Percentiles rank a stretch among this genome's conserved stretches.
Conservation (phyloP, 2,329 filamentous ascomycete species). For the Penicillium griseofulvum region DNA sequence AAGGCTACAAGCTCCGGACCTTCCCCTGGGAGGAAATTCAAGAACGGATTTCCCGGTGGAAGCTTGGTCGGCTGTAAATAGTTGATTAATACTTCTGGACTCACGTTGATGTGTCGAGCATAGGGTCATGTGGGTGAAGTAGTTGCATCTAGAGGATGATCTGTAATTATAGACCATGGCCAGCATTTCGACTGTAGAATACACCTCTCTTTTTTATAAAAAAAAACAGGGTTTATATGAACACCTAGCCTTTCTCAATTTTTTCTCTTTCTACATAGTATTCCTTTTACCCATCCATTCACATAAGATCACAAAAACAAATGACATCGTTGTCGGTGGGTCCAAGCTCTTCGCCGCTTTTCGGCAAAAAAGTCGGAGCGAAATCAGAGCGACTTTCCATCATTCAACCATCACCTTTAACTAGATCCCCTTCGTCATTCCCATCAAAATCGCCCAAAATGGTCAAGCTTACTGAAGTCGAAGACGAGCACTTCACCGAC, state of each 20-base stretch:
- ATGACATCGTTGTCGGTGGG: slow-evolving; percentile 15
- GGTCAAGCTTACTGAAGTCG: slow-evolving; percentile 96
- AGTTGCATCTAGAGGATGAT: slow-evolving; percentile 6
- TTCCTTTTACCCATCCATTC: background rate
- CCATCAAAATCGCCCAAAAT: slow-evolving; percentile 52
- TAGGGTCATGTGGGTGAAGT: background rate
- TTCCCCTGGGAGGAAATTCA: slow-evolving; percentile 89
- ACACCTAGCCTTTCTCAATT: background rate
- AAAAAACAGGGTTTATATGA: background rate
- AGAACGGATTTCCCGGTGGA: slow-evolving; percentile 78
- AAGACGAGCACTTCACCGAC: slow-evolving; percentile 87
- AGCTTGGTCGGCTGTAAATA: slow-evolving; percentile 63
- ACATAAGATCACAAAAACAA: background rate
- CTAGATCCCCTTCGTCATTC: slow-evolving; percentile 4
- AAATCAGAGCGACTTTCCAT: slow-evolving; percentile 28
- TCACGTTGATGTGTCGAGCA: background rate
- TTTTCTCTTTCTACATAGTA: background rate
- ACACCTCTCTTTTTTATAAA: slow-evolving; percentile 11
- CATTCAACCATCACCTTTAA: slow-evolving; percentile 18
- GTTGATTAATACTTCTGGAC: background rate
- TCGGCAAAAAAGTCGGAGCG: slow-evolving; percentile 43
- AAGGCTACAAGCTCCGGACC: slow-evolving; percentile 64
- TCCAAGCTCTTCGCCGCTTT: slow-evolving; percentile 37
- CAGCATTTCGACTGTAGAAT: slow-evolving; percentile 12
- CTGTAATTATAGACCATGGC: slow-evolving; percentile 15